Evolutionary conservation across 2,329 filamentous ascomycete species (phyloP), one percentile per base, ranked within the genome.

Genomic region (Clonostachys rhizophaga): DNA sequence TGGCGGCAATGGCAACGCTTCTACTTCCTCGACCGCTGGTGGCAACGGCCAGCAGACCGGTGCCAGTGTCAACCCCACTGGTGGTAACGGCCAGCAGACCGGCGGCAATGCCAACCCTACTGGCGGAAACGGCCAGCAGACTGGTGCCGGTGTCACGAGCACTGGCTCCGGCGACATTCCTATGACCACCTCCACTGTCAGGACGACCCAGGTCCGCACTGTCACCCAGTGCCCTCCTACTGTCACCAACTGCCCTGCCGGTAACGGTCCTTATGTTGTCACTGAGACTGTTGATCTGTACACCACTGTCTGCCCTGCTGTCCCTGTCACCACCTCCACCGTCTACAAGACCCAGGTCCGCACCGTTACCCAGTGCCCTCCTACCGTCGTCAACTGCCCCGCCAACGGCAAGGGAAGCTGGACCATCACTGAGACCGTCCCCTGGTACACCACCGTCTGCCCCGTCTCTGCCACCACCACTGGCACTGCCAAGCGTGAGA

Each of bases 231-330:
- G 78, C 70, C 72, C 68, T 48, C 70, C 77, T 46, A 72, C 71
- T 49, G 76, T 81, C 58, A 76, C 78, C 62, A 60, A 83, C 78
- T 84, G 81, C 72, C 72, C 72, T 42, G 54, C 51, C 12, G 24
- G 24, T 2, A 30, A 43, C 30, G 34, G 34, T 11, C 40, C 30
- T 17, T 34, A 34, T 20, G 45, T 47, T 30, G 40, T 44, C 47
- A 51, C 49, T 34, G 51, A 60, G 53, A 55, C 59, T 37, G 52
- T 62, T 74, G 74, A 68, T 50, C 70, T 76, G 47, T 72, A 72
- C 50, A 78, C 83, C 61, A 78, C 79, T 64, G 61, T 85, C 80
- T 86, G 83, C 76, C 76, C 75, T 48, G 70, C 66, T 17, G 55
- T 54, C 20, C 36, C 36, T 17, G 50, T 48, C 35, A 48, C 40